Conservation (phyloP, 2,329 filamentous ascomycete species). For the Ambrosiella xylebori region DNA sequence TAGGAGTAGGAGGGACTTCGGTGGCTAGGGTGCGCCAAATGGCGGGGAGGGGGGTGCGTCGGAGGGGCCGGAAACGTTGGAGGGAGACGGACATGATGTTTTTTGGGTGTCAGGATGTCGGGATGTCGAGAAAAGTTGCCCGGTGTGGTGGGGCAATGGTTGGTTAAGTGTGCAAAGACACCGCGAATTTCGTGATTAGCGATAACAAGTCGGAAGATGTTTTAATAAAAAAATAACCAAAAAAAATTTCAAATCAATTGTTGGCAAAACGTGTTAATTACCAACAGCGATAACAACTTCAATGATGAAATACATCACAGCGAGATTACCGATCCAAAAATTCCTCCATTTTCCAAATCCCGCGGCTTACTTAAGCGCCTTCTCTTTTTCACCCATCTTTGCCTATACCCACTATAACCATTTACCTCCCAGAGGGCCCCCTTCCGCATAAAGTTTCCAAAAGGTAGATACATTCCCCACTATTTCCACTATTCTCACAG, state of each 20-base stretch:
- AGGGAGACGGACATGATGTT: conserved; percentile 25
- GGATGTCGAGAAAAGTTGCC: neutral
- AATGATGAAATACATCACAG: neutral
- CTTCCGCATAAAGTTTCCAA: too few relatives aligned
- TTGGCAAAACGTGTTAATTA: too few relatives aligned
- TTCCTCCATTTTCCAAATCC: neutral
- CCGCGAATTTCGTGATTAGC: neutral
- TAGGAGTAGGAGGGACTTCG: conserved; percentile 21
- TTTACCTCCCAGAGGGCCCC: too few relatives aligned
- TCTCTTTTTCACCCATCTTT: neutral
- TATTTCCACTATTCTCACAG: too few relatives aligned
- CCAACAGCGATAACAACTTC: too few relatives aligned
- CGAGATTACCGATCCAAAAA: neutral
- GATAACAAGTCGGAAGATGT: neutral
- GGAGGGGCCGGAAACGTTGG: conserved; percentile 25
- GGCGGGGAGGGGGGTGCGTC: conserved; percentile 21
- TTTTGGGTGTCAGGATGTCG: neutral
- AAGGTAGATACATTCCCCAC: too few relatives aligned
- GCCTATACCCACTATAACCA: neutral
- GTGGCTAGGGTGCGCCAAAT: conserved; percentile 28
- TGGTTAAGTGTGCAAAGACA: neutral
- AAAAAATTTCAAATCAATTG: too few relatives aligned
- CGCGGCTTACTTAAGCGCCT: conserved; percentile 4
- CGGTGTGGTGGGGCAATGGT: neutral
- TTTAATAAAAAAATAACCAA: neutral